Evolutionary conservation across 2,329 filamentous ascomycete species (phyloP), one percentile per base, ranked within the genome.

Genomic region (Hypoxylon sp.): DNA sequence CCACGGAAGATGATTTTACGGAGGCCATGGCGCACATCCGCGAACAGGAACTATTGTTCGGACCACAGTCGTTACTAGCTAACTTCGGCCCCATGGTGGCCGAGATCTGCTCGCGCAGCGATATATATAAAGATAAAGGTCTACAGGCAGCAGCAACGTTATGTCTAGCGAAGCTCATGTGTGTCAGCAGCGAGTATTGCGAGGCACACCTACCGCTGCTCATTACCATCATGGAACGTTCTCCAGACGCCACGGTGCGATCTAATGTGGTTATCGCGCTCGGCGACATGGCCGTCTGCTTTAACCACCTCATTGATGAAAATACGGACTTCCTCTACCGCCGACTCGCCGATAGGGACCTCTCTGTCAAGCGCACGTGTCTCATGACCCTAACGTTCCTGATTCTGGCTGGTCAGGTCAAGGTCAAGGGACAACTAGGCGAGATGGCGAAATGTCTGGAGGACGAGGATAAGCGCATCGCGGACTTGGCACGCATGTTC

Each of bases 361-460:
- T 90, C 22, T 95, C 92, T 2, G 96, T 99, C 68, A 99, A 98
- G 85, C 90, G 96, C 10, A 99, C 97, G 0, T 99, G 96, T 80
- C 86, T 99, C 22, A 99, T 98, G 96, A 99, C 97, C 0, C 83
- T 99, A 73, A 99, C 97, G 0, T 99, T 99, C 86, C 83, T 99
- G 63, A 99, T 99, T 75, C 83, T 99, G 48, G 96, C 96, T 0
- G 96, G 97, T 26, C 96, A 99, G 81, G 95, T 99, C 83, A 99
- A 99, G 86, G 96, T 99, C 80, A 99, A 99, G 85, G 96, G 96
- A 26, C 96, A 99, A 81, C 85, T 99, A 10, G 96, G 96, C 53
- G 95, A 98, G 83, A 99, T 99, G 96, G 96, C 96, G 63, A 99
- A 99, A 83, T 99, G 96, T 73, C 87, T 99, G 31, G 96, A 99